These are phyloP conservation scores for Chimonanthus praecox DNA, from an alignment of 164 flowering plant species.

Conservation along the genomic window DNA sequence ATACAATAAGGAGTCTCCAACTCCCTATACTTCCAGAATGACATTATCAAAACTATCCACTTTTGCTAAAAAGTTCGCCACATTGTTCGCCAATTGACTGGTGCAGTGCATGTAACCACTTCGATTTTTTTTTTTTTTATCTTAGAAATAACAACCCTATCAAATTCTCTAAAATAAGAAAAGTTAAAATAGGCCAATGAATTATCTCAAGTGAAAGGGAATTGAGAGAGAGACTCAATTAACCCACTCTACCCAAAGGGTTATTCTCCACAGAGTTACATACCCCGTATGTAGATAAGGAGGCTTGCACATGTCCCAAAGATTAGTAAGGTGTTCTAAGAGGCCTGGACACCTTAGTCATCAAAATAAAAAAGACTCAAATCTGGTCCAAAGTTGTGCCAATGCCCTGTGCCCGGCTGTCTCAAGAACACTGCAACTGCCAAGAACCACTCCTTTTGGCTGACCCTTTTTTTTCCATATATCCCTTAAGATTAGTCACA, in stretches of 20 bases:
- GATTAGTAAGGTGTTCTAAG: conserved; percentile 7
- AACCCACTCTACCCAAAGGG: conserved; percentile 12
- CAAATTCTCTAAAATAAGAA: background rate
- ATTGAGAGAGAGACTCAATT: conserved; percentile 55
- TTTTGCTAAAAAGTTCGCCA: too few relatives aligned
- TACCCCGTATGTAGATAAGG: too few relatives aligned
- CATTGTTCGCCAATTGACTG: too few relatives aligned
- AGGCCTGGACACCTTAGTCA: conserved; percentile 27
- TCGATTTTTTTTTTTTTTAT: too few relatives aligned
- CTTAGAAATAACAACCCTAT: too few relatives aligned
- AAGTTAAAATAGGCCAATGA: background rate
- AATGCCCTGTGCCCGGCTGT: conserved; percentile 91
- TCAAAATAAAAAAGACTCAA: conserved; percentile 44
- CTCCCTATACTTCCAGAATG: too few relatives aligned
- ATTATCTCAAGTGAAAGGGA: background rate
- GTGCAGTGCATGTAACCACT: background rate
- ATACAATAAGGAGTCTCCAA: too few relatives aligned
- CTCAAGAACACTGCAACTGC: conserved; percentile 84
- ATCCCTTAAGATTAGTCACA: conserved; percentile 61
- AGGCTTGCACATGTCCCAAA: too few relatives aligned
- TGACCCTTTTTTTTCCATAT: conserved; percentile 55
- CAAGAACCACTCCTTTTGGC: conserved; percentile 70
- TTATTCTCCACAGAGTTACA: too few relatives aligned
- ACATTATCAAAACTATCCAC: too few relatives aligned
- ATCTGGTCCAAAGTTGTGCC: conserved; percentile 48